Evolutionary conservation across 805 yeast species (phyloP).

Genomic region (Lachancea waltii): DNA sequence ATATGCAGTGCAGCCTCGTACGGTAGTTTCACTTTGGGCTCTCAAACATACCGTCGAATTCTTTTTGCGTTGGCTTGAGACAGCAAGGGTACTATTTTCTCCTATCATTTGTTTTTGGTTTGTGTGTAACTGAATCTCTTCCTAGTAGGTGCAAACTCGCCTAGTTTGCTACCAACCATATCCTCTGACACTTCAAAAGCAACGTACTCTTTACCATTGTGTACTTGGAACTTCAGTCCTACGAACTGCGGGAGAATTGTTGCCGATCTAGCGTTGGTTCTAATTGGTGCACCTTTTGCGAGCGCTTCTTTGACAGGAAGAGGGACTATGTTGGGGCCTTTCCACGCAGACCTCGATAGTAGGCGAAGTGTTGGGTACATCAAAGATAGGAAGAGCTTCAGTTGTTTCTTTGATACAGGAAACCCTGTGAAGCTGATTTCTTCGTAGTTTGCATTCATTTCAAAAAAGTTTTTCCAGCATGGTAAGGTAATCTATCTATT

Average conservation of each 20-base stretch:
- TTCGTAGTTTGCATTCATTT: not conserved
- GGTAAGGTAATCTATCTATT: not conserved
- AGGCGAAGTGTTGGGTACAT: slow-evolving; percentile 27
- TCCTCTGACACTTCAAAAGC: slow-evolving; percentile 82
- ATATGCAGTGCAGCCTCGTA: no score
- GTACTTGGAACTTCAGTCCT: slow-evolving; percentile 89
- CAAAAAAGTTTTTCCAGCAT: slow-evolving; percentile 3
- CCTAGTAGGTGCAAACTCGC: slow-evolving; percentile 93
- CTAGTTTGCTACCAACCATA: slow-evolving; percentile 94
- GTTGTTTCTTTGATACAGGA: not conserved
- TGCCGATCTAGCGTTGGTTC: slow-evolving; percentile 94
- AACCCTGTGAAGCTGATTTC: not conserved
- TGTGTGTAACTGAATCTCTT: slow-evolving; percentile 78
- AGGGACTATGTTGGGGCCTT: slow-evolving; percentile 90
- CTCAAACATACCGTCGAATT: no score
- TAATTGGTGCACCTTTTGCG: slow-evolving; percentile 72
- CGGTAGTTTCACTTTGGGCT: not conserved
- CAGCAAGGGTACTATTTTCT: not conserved
- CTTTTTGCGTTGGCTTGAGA: no score
- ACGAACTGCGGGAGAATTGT: slow-evolving; percentile 94
- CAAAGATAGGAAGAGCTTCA: not conserved
- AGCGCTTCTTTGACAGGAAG: slow-evolving; percentile 86
- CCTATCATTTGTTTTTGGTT: slow-evolving; percentile 49
- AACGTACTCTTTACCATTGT: slow-evolving; percentile 92
- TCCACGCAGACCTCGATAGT: slow-evolving; percentile 53